Evolutionary conservation across 2,329 filamentous ascomycete genomes (phyloP).

Genomic region (Cladophialophora chaetospira): DNA sequence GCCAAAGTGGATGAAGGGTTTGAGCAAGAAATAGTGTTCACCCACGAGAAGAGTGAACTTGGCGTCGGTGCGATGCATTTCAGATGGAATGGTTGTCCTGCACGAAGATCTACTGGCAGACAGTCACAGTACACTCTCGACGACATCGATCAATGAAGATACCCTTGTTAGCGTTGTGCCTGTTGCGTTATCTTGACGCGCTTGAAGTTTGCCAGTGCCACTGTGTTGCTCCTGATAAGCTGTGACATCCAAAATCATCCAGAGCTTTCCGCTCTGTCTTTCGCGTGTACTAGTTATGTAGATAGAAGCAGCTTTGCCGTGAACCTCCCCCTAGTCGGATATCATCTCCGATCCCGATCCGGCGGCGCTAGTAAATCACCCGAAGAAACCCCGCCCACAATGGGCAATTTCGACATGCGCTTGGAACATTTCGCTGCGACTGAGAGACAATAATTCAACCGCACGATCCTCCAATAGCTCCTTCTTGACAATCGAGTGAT

Average conservation of each 20-base stretch:
- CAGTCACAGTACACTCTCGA: background rate
- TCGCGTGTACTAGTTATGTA: no score
- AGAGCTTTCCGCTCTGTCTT: no score
- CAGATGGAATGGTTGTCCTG: background rate
- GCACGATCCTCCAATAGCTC: background rate
- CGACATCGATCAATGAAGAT: background rate
- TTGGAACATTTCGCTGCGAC: constrained; percentile 1
- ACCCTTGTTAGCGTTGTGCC: background rate
- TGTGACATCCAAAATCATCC: no score
- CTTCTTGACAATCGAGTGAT: background rate
- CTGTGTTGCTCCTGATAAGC: no score
- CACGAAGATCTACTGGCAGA: background rate
- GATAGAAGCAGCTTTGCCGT: no score
- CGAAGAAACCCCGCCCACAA: constrained; percentile 16
- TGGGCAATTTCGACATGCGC: constrained; percentile 7
- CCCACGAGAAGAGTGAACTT: background rate
- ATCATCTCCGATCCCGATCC: constrained; percentile 3
- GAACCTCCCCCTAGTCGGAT: no score
- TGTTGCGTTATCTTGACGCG: background rate
- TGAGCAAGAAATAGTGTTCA: constrained; percentile 65
- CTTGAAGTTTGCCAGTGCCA: no score
- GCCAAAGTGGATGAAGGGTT: constrained; percentile 73
- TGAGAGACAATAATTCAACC: constrained; percentile 5
- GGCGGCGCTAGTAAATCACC: constrained; percentile 3
- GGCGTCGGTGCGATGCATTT: background rate